These are phyloP conservation scores for Beta lomatogona DNA, from an alignment of 179 eudicot species.

Conservation along the genomic window DNA sequence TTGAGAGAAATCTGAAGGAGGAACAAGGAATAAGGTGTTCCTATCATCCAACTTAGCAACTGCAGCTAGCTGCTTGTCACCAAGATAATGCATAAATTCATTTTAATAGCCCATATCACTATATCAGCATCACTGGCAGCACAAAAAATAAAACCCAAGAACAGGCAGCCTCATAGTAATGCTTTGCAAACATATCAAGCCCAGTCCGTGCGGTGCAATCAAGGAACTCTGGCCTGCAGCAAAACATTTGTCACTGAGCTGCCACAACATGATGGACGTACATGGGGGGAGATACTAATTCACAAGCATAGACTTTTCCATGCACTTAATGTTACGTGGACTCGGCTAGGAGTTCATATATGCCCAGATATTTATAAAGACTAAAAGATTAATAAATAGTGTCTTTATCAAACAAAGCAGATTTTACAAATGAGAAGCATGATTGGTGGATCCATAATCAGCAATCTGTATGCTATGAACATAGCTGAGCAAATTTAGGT, in stretches of 20 bases:
- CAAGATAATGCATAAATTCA: slow-evolving; percentile 79
- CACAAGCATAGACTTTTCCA: background rate
- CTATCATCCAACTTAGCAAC: slow-evolving; percentile 77
- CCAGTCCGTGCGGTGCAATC: slow-evolving; percentile 91
- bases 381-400: no score
- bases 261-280: background rate
- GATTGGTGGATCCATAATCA: no score
- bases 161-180: slow-evolving; percentile 71
- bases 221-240: slow-evolving; percentile 72
- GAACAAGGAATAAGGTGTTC: slow-evolving; percentile 76
- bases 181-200: slow-evolving; percentile 84
- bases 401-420: no score
- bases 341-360: no score
- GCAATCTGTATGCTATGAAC: no score
- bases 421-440: no score
- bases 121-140: slow-evolving; percentile 78
- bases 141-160: slow-evolving; percentile 84
- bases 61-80: slow-evolving; percentile 79
- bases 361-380: no score
- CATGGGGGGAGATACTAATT: background rate
- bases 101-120: slow-evolving; percentile 70
- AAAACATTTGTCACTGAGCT: slow-evolving; percentile 4
- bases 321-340: background rate
- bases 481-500: no score
- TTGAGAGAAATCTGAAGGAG: slow-evolving; percentile 90